Percentiles rank a stretch among this genome's conserved stretches.
Evolutionary conservation across 1,139 yeast species (phyloP).

Genomic region (Saccharomycopsis hybrid): DNA sequence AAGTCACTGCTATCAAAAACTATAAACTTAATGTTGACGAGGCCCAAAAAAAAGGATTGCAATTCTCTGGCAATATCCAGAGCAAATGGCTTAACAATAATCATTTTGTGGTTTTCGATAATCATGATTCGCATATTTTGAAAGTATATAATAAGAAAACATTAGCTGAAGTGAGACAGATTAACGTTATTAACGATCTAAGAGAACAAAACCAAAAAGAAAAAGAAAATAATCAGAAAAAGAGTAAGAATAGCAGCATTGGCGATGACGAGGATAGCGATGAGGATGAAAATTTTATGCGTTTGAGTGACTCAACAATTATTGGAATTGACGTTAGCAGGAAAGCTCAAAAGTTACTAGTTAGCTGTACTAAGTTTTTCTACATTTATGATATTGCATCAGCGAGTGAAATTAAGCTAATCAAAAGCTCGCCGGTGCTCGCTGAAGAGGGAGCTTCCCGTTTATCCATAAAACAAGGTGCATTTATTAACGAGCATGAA

Average conservation of each 20-base stretch:
- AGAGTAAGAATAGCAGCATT: not conserved
- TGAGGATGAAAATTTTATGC: slow-evolving; percentile 18
- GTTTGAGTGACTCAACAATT: slow-evolving; percentile 19
- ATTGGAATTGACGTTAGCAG: slow-evolving; percentile 10
- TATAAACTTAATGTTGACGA: not conserved
- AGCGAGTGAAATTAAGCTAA: not conserved
- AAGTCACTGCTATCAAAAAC: not conserved
- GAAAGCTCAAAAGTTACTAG: slow-evolving; percentile 3
- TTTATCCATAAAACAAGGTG: slow-evolving; percentile 4
- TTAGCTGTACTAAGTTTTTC: slow-evolving; percentile 16
- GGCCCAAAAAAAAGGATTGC: not conserved
- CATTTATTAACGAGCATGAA: slow-evolving; percentile 2
- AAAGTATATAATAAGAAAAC: slow-evolving; percentile 8
- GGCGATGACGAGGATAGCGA: slow-evolving; percentile 12
- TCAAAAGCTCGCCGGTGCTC: not conserved
- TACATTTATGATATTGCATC: slow-evolving; percentile 14
- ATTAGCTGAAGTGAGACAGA: slow-evolving; percentile 5
- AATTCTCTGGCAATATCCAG: not conserved
- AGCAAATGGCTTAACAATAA: slow-evolving; percentile 7
- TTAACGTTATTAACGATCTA: slow-evolving; percentile 16
- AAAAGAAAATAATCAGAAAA: not conserved
- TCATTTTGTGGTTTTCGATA: slow-evolving; percentile 7
- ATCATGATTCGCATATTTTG: slow-evolving; percentile 13
- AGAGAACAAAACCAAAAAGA: slow-evolving; percentile 7
- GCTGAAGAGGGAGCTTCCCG: too few relatives aligned